A percentile compares a stretch with the other conserved stretches of the same genome.
These are phyloP conservation scores for Melanomma pulvis-pyrius DNA, from an alignment of 495 filamentous ascomycete genomes.

Conservation along the genomic window DNA sequence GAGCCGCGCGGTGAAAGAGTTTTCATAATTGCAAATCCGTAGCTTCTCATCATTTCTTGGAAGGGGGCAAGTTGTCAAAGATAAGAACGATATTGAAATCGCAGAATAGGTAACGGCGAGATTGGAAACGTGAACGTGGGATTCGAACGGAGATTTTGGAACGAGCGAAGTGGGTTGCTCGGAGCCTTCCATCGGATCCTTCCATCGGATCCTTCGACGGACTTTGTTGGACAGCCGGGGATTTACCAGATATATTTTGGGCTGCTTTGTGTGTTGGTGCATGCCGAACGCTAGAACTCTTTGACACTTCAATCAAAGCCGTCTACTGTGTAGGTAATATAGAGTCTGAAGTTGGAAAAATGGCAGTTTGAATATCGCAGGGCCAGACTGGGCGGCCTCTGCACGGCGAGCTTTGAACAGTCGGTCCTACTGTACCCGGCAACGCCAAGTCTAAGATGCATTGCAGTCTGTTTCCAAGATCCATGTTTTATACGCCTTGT, in stretches of 20 bases:
- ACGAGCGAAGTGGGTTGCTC: neutral
- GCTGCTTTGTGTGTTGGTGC: neutral
- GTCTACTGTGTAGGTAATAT: too few species aligned
- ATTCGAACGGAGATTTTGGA: neutral
- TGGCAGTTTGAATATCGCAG: neutral
- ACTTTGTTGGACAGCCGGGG: neutral
- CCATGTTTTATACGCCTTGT: neutral
- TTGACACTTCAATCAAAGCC: neutral
- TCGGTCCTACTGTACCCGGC: neutral
- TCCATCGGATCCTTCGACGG: neutral
- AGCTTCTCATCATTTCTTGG: neutral
- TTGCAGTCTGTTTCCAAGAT: neutral
- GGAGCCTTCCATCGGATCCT: neutral
- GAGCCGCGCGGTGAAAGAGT: neutral
- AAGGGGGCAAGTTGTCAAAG: neutral
- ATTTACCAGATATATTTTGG: neutral
- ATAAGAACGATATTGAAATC: neutral
- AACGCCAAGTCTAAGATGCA: neutral
- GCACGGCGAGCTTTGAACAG: neutral
- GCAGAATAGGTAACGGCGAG: neutral
- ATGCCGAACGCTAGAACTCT: neutral
- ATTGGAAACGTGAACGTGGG: neutral
- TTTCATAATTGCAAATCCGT: neutral
- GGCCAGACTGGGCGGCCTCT: too few species aligned
- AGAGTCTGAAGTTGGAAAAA: neutral